These are phyloP conservation scores for Aspergillus wentii DNA, from an alignment of 495 filamentous ascomycete species.

Conservation along the genomic window DNA sequence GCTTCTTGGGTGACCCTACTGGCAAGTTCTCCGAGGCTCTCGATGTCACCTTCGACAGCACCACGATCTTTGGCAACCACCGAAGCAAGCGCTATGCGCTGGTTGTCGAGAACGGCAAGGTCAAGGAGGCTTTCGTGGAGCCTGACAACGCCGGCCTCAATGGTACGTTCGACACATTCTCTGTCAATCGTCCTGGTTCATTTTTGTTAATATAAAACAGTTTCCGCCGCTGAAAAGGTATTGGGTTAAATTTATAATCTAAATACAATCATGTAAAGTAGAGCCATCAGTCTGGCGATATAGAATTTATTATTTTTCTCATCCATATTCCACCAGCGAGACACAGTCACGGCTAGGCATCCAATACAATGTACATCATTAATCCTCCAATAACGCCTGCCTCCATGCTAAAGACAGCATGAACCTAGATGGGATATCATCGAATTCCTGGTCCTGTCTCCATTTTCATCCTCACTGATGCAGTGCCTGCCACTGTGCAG, in stretches of 20 bases:
- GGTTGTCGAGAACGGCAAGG: slow-evolving; percentile 71
- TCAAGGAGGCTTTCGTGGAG: slow-evolving; percentile 73
- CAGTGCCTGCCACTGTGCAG: slow-evolving; percentile 82
- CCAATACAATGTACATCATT: slow-evolving; percentile 13
- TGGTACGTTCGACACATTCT: slow-evolving; percentile 52
- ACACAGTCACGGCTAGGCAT: slow-evolving; percentile 1
- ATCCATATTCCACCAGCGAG: slow-evolving; percentile 7
- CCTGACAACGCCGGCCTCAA: slow-evolving; percentile 89
- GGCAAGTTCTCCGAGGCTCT: slow-evolving; percentile 78
- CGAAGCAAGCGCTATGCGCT: slow-evolving; percentile 89
- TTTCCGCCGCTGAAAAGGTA: slow-evolving; percentile 69
- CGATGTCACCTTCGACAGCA: slow-evolving; percentile 77
- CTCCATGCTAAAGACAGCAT: slow-evolving; percentile 9
- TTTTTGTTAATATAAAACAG: slow-evolving; percentile 31
- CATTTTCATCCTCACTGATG: slow-evolving; percentile 22
- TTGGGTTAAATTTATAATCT: slow-evolving; percentile 41
- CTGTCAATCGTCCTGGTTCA: neutral
- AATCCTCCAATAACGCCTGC: slow-evolving; percentile 15
- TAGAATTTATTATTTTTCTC: slow-evolving; percentile 10
- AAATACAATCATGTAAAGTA: slow-evolving; percentile 2
- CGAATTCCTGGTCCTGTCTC: neutral
- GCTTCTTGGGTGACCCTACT: slow-evolving; percentile 88
- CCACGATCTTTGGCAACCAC: slow-evolving; percentile 76
- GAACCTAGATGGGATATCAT: slow-evolving; percentile 13
- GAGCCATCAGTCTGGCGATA: slow-evolving; percentile 5